These are phyloP conservation scores for Emydomyces testavorans DNA, from an alignment of 2,329 filamentous ascomycete species.

Conservation along the genomic window DNA sequence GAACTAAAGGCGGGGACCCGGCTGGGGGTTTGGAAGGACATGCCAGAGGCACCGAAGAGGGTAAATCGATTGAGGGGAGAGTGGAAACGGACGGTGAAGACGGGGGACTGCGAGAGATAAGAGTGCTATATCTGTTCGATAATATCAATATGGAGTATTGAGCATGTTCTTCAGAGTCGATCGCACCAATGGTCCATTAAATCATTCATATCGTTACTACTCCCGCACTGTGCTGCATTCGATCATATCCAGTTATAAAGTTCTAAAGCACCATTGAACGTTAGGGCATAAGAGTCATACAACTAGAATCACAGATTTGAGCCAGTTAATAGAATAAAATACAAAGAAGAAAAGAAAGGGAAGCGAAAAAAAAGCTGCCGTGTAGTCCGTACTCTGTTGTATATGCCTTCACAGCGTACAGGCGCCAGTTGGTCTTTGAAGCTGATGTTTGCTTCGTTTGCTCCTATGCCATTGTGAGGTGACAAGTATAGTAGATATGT, in stretches of 20 bases:
- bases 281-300: too few relatives aligned
- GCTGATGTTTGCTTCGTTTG: conserved; percentile 4
- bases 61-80: too few relatives aligned
- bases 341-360: background rate
- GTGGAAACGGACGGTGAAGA: too few relatives aligned
- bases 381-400: background rate
- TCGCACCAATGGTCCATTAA: background rate
- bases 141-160: background rate
- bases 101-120: too few relatives aligned
- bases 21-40: conserved; percentile 53
- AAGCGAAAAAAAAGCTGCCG: background rate
- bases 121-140: too few relatives aligned
- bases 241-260: too few relatives aligned
- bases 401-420: background rate
- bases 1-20: conserved; percentile 58
- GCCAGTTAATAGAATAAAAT: background rate
- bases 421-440: background rate
- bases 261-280: too few relatives aligned
- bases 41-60: conserved; percentile 14
- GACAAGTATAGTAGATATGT: too few relatives aligned
- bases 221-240: too few relatives aligned
- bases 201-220: background rate
- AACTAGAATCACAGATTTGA: background rate
- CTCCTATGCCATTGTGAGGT: background rate
- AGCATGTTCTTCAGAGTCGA: background rate